Evolutionary conservation across 169 alveolate species (phyloP).

Genomic region (Cryptosporidium tyzzeri): DNA sequence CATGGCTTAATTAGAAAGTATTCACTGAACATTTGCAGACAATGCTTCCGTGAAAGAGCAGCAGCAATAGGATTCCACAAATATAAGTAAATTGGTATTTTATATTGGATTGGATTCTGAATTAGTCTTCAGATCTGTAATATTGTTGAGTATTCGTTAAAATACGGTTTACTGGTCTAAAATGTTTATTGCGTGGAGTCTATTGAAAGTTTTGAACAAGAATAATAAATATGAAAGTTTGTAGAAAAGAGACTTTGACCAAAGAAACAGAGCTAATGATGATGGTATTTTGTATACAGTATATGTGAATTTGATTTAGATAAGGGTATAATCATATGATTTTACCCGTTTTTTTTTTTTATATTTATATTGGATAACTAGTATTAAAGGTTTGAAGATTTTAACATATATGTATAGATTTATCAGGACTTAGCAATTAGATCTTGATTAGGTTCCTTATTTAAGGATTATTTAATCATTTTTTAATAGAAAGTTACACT

Average conservation of each 20-base stretch:
- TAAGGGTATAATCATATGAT: background rate
- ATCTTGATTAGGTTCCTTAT: background rate
- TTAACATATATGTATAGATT: conserved; percentile 3
- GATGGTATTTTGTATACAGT: conserved; percentile 31
- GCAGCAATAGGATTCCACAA: conserved; percentile 95
- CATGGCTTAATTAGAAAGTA: conserved; percentile 98
- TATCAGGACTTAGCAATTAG: conserved; percentile 17
- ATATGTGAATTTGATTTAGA: conserved; percentile 8
- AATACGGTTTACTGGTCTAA: conserved; percentile 33
- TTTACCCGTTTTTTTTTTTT: background rate
- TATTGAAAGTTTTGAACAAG: background rate
- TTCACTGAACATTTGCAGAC: conserved; percentile 97
- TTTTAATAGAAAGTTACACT: too few species aligned
- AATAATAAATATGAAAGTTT: background rate
- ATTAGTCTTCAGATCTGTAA: background rate
- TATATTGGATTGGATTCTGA: conserved; percentile 3
- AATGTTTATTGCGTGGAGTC: background rate
- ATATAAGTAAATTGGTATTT: conserved; percentile 32
- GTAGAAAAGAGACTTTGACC: background rate
- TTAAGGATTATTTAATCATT: background rate
- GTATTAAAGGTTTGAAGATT: conserved; percentile 3
- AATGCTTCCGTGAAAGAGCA: conserved; percentile 99
- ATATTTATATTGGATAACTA: background rate
- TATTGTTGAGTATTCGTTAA: conserved; percentile 12
- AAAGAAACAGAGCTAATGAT: conserved; percentile 19